These are phyloP conservation scores for Saprolegnia parasitica DNA, from an alignment of 352 stramenopile genomes.

Conservation along the genomic window DNA sequence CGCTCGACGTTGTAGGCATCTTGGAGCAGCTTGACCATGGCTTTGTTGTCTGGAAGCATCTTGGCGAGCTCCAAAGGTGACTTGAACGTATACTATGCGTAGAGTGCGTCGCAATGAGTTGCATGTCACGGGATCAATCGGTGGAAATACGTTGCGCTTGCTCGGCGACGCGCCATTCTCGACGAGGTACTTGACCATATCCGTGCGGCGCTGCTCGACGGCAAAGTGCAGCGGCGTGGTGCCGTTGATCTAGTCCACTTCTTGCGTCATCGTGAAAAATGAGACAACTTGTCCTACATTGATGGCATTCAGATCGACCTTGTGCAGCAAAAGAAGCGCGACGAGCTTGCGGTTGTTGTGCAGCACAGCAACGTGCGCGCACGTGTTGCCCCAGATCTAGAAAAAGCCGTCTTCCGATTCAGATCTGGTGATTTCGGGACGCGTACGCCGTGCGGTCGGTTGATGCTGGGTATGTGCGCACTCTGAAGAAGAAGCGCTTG, in stretches of 20 bases:
- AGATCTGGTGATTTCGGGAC: no score
- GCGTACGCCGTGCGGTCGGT: slow-evolving; percentile 13
- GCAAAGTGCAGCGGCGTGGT: slow-evolving; percentile 25
- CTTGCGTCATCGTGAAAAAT: neutral
- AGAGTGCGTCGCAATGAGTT: neutral
- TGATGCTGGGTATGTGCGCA: neutral
- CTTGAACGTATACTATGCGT: slow-evolving; percentile 9
- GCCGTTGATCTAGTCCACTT: slow-evolving; percentile 24
- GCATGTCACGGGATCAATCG: neutral
- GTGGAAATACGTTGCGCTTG: slow-evolving; percentile 29
- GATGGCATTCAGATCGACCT: slow-evolving; percentile 25
- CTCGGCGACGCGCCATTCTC: slow-evolving; percentile 7
- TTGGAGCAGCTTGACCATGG: slow-evolving; percentile 11
- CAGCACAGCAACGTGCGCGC: slow-evolving; percentile 12
- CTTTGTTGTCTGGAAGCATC: neutral
- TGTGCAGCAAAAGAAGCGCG: slow-evolving; percentile 21
- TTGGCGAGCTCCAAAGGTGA: slow-evolving; percentile 7
- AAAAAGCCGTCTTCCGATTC: neutral
- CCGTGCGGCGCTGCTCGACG: slow-evolving; percentile 2
- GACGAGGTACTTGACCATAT: slow-evolving; percentile 25
- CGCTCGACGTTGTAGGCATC: slow-evolving; percentile 2
- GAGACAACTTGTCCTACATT: slow-evolving; percentile 13
- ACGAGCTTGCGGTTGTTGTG: slow-evolving; percentile 26
- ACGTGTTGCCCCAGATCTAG: slow-evolving; percentile 24
- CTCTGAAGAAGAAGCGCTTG: neutral